Base-by-base conservation (phyloP, 106 monocot species). In the Platanthera zijinensis region DNA sequence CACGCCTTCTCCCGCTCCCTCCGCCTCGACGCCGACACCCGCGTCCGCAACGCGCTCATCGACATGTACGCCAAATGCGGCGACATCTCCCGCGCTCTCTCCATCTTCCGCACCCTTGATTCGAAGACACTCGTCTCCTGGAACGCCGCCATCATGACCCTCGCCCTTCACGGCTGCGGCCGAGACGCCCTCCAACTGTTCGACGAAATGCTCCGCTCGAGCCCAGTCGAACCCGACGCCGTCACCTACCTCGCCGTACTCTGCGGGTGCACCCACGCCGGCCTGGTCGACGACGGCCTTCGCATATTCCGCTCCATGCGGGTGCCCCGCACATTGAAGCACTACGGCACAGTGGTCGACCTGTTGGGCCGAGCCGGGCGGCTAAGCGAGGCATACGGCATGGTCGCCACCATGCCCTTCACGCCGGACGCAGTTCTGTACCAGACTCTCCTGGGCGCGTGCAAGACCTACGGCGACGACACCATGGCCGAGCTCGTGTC, bases 41-140 rank as follows among this genome's bases (percentile, higher is more conserved):
- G 84, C 0, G 93, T 96, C 15, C 28, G 83, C 48, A 93, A 96
- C 30, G 86, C 88, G 0, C 82, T 92, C 6, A 79, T 92, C 68
- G 95, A 96, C 83, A 88, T 87, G 90, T 90, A 92, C 71, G 84
- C 87, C 48, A 93, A 96, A 63, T 93, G 96, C 74, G 96, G 96
- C 25, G 71, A 87, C 47, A 45, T 89, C 7, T 76, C 75, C n/a
- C 74, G 81, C 9, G 93, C 93, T 17, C 70, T 87, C 48, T 85
- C 63, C 17, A 82, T 88, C n/a, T 96, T 96, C 83, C 64, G 78
- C 18, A 66, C 74, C 39, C 84, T 83, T 28, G 3, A 14, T 4
- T 66, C 57, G 10, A 73, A 56, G 62, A 86, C 84, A 5, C 87
- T 93, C 9, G 91, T 93, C 49, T 86, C 96, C 32, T 93, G 89